Base-by-base conservation (phyloP, 2,329 filamentous ascomycete genomes). In the Fusarium pseudocircinatum region DNA sequence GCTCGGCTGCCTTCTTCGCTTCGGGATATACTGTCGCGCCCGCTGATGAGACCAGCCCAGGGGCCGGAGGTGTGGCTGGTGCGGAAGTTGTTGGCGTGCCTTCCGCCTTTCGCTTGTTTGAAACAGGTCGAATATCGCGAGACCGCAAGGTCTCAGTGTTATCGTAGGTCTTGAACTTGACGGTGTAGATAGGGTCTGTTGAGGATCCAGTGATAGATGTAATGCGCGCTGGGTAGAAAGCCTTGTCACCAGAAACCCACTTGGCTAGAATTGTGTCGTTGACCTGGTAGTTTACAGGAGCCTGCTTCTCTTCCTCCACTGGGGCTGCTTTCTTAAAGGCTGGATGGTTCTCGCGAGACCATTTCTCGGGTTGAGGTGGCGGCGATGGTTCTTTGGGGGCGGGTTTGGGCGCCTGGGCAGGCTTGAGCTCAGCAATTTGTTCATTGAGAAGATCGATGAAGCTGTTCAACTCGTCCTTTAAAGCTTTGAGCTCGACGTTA, bases 111-210 rank as follows among this genome's bases (percentile, higher is more conserved):
- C 94, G 90, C 86, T 97, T 95, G 83, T 89, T 91, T 57, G 90
- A 89, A 40, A 96, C 85, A 57, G 95, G 94, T 78, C 94, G 92
- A 74, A 98, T 94, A 79, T 98, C 95, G 82, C 93, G 92, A 70
- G 93, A 90, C 68, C 92, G 90, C 69, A 97, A 84, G 39, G 93
- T 96, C 82, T 97, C 95, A 50, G 92, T 94, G 28, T 89, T 94
- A 72, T 92, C 90, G 84, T 98, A 98, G 78, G 91, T 94, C 84
- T 97, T 96, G 87, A 98, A 99, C 77, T 93, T 96, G 82, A 99
- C 95, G 53, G 94, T 93, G 82, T 98, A 99, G 72, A 98, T 94
- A 40, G 95, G 96, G 59, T 94, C 93, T 47, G 91, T 93, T n/a
- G 92, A 92, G 14, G 95, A 97, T 66, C 96, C 96, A 28, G 96